Evolutionary conservation across 495 filamentous ascomycete species (phyloP), one percentile per base, ranked within the genome.

Genomic region (Aspergillus sclerotiicarbonarius): DNA sequence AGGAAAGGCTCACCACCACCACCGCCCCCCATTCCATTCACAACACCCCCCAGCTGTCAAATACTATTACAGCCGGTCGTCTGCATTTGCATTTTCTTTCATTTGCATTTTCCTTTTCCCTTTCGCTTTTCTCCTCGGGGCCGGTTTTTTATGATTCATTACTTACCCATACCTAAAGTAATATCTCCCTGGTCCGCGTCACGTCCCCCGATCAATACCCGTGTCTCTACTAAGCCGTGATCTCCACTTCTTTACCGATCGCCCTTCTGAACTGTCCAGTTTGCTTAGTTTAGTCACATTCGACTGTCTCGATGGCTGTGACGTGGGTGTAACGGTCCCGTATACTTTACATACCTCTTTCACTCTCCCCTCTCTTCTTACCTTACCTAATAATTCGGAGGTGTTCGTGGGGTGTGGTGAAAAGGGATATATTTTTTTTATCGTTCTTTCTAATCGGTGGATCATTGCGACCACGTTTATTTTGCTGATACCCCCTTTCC

Each of bases 221-320:
- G 37, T n/a, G 37, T 41, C 37, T n/a, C 37, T 41, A 41, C 37
- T 41, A 41, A 41, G 13, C 37, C 37, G 37, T 41, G 37, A 41
- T 41, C 37, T 32, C 7, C 37, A 57, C 39, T 50, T 41, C 43
- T 57, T 63, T 59, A 32, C 43, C 21, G 45, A 57, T 54, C 8
- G 47, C 30, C 25, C 46, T 56, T 44, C 33, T n/a, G 37, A 41
- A 41, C 37, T 41, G 37, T 41, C 37, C 37, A 41, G 37, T 56
- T 46, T 52, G 19, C 55, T 20, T 20, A 33, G 32, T 43, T 43
- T 47, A 48, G 29, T 39, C 33, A 30, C 30, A 16, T 13, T 49
- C 19, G 46, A 49, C 46, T 25, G 21, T 49, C 30, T 61, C 52
- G 43, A 67, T 67, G 65, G 65, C 65, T 63, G 65, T 57, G 61